Evolutionary conservation across 2,329 filamentous ascomycete species (phyloP), one percentile per base, ranked within the genome.

Genomic region (Aspergillus sp.): DNA sequence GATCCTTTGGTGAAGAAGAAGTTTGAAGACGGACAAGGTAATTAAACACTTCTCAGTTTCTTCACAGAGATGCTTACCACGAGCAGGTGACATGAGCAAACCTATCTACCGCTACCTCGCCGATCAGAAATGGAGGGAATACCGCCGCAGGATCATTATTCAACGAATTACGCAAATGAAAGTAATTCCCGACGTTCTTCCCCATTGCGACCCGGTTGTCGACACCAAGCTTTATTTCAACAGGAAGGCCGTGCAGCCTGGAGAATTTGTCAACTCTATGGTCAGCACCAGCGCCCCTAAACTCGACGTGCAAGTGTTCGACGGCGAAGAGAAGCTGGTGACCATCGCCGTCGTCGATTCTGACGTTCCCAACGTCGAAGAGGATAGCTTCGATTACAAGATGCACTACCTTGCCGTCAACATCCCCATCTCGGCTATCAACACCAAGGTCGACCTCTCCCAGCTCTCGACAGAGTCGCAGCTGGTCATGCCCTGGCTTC

Each of bases 31-130:
- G 92, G 93, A 22, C 76, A 88, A 68, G 92, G 93, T 96, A 30
- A 52, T 51, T 27, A 13, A 9, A 24, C 24, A 17, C n/a, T 22
- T 3, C 33, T n/a, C 11, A 7, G 13, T 11, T 37, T 24, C 3
- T 24, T 56, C 42, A 51, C 66, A 73, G 66, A 48, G 27, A 40
- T 47, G n/a, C 30, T 19, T 12, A 6, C 20, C 5, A 48, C 8
- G 17, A 12, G 4, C 64, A 97, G 93, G 89, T 64, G 92, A 98
- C 75, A 93, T 98, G 91, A 88, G 86, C 79, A 96, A 96, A 75
- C 93, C 93, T 62, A 93, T 99, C 71, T 99, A 99, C 80, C 90
- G 93, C 63, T 85, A 90, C 75, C 88, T 98, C 51, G 91, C 93
- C 60, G 85, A 96, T 70, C 80, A 83, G 67, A 92, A 96, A 79